Base-by-base conservation (phyloP, 2,329 filamentous ascomycete genomes). In the Ceratocystis alfenasii region DNA sequence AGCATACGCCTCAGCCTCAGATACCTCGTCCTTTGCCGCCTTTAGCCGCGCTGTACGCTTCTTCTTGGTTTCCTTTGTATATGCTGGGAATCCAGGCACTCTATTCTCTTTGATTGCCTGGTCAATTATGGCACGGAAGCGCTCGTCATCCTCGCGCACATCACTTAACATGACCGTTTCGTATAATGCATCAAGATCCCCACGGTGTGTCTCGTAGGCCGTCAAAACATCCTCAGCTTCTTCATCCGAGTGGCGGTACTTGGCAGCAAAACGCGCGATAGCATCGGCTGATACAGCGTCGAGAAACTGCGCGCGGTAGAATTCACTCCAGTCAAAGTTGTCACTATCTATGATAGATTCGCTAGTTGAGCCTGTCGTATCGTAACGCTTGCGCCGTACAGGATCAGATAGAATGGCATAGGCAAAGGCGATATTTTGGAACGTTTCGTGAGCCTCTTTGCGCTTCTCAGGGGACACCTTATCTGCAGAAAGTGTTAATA, bases 331-430 rank as follows among this genome's bases (percentile, higher is more conserved):
- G 78, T 90, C 84, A 77, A 97, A 99, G 65, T 87, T 88, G 67
- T 89, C 86, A 3, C 83, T 82, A 73, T 90, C 87, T 41, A 87
- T 82, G 25, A 95, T 83, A 7, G 85, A 87, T 73, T 96, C 92
- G 10, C 89, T 85, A 0, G 92, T 97, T 66, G 88, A 94, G 65
- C 94, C 94, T 0, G 93, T 97, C 64, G 83, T 80, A 73, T 99
- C 93, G 78, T 96, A 99, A 67, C 90, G 88, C 71, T 86, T 85
- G 70, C 94, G 88, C 64, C 94, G 85, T 22, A 81, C 80, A 25
- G 87, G 81, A 71, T 96, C 90, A 41, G 90, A 96, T 45, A 99
- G 88, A 62, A 99, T 84, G 44, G 91, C 93, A 73, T 97, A 96
- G 64, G 94, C 93, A 72, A 96, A 93, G 28, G 93, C 93, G 70